Percentiles rank a stretch among this genome's conserved stretches.
Evolutionary conservation across 148 eudicot species (phyloP).

Genomic region (Salicornia ramosissima): DNA sequence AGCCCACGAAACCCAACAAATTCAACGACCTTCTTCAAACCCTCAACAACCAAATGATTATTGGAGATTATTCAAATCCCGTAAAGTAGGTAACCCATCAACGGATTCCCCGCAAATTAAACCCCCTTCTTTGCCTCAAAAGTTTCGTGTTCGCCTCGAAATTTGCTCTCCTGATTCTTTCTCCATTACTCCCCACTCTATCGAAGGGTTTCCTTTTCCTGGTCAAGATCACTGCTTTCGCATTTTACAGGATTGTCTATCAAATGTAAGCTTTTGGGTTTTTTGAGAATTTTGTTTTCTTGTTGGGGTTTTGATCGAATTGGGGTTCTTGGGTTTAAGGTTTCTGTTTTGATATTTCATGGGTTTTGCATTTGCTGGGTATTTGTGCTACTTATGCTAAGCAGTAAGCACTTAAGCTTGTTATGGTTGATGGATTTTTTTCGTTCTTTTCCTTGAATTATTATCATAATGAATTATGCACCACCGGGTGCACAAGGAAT

Average conservation of each 20-base stretch:
- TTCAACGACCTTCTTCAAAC: conserved; percentile 14
- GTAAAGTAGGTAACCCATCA: conserved; percentile 33
- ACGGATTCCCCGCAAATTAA: conserved; percentile 20
- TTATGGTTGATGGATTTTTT: too few species aligned
- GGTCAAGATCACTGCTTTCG: conserved; percentile 57
- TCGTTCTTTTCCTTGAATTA: too few species aligned
- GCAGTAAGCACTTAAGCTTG: too few species aligned
- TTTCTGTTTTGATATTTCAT: background rate
- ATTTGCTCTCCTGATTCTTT: conserved; percentile 84
- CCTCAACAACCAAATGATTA: conserved; percentile 12
- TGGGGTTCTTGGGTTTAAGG: background rate
- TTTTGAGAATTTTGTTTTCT: background rate
- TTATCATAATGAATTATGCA: too few species aligned
- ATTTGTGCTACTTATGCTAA: too few species aligned
- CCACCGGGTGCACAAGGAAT: too few species aligned
- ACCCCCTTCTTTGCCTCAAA: conserved; percentile 24
- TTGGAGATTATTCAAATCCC: conserved; percentile 62
- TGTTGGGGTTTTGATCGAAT: conserved; percentile 1
- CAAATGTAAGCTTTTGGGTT: conserved; percentile 14
- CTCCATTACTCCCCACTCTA: conserved; percentile 41
- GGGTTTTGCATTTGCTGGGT: too few species aligned
- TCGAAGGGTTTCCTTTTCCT: conserved; percentile 49
- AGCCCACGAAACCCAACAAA: conserved; percentile 31
- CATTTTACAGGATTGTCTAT: conserved; percentile 42
- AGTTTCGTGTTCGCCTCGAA: conserved; percentile 66